phyloP scores from a whole-genome alignment of 257 asterid species.

The Agastache rugosa region DNA sequence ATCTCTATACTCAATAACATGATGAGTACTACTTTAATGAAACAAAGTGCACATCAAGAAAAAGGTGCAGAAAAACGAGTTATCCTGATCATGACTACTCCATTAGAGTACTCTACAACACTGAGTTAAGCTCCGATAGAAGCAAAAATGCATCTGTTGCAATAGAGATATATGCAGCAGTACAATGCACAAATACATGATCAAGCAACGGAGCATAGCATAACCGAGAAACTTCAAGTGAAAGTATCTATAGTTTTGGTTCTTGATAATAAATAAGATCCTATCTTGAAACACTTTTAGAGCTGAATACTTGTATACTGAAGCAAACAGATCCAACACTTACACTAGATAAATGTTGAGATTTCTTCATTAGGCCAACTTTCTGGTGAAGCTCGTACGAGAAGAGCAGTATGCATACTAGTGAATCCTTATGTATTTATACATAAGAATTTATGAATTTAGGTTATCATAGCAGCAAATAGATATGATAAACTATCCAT shows the following conservation, averaged over 20 bases:
- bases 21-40: neutral
- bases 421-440: neutral
- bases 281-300: neutral
- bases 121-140: too few species aligned
- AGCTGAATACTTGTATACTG: neutral
- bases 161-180: too few species aligned
- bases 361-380: constrained; percentile 52
- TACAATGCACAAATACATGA: too few species aligned
- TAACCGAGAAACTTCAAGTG: neutral
- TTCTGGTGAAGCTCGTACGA: constrained; percentile 67
- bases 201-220: neutral
- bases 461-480: neutral
- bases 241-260: neutral
- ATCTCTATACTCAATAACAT: neutral
- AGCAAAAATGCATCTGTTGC: neutral
- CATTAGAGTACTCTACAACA: too few species aligned
- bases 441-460: neutral
- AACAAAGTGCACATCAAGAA: neutral
- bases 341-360: constrained; percentile 72
- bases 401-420: too few species aligned
- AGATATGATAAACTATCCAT: neutral
- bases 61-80: too few species aligned
- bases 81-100: too few species aligned
- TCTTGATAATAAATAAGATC: neutral
- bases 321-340: constrained; percentile 24